phyloP scores from a whole-genome alignment of 768 basidiomycete genomes.

The Omphalotus guepiniiformis region DNA sequence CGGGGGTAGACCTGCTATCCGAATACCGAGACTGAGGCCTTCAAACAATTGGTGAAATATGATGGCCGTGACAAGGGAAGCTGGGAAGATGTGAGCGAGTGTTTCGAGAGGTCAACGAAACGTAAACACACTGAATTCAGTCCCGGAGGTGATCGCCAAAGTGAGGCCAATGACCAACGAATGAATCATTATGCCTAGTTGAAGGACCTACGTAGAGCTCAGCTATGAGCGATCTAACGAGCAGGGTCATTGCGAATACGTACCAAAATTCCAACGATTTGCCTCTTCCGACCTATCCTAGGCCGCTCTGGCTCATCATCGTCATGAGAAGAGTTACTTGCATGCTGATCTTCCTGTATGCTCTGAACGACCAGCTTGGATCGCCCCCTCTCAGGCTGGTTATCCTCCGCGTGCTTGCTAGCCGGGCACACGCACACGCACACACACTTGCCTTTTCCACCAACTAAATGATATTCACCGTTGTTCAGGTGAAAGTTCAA shows the following conservation, averaged over 20 bases:
- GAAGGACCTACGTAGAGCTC: conserved; percentile 50
- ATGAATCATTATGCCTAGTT: conserved; percentile 84
- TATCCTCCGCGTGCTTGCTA: neutral
- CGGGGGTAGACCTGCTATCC: conserved; percentile 65
- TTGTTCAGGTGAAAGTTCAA: conserved; percentile 13
- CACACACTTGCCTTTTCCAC: conserved; percentile 8
- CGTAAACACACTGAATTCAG: conserved; percentile 60
- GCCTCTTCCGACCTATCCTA: conserved; percentile 49
- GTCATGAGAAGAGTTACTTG: neutral
- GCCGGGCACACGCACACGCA: conserved; percentile 14
- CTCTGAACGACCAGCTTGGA: conserved; percentile 5
- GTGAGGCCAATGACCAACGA: conserved; percentile 79
- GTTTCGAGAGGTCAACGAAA: neutral
- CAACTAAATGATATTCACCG: conserved; percentile 14
- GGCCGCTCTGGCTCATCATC: conserved; percentile 19
- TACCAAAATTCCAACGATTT: conserved; percentile 74
- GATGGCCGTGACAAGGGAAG: conserved; percentile 69
- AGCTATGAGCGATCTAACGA: neutral
- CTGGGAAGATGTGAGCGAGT: conserved; percentile 28
- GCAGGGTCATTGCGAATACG: conserved; percentile 17
- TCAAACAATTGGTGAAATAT: conserved; percentile 84
- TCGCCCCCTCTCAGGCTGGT: neutral
- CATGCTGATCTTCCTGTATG: neutral
- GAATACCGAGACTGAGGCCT: conserved; percentile 77
- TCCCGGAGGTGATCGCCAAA: conserved; percentile 60